These are phyloP conservation scores for Trypanosoma theileri DNA, from an alignment of 208 protist species.

Conservation along the genomic window DNA sequence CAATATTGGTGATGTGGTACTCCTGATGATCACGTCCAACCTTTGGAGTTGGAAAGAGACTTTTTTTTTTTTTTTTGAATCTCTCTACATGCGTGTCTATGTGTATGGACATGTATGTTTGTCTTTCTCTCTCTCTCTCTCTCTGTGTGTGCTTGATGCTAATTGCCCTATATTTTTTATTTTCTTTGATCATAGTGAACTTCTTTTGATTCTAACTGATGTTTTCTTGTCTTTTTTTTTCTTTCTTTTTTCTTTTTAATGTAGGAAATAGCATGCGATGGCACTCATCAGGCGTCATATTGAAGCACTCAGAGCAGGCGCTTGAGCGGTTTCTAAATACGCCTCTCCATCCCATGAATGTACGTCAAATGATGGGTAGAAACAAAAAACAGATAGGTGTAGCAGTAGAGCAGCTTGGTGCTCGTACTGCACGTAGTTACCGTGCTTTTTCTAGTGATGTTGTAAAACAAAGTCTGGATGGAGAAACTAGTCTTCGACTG, in stretches of 20 bases:
- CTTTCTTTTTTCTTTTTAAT: constrained; percentile 15
- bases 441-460: constrained; percentile 49
- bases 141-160: no score
- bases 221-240: constrained; percentile 8
- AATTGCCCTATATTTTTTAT: no score
- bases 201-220: constrained; percentile 9
- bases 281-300: constrained; percentile 1
- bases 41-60: no score
- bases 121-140: neutral
- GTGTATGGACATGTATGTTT: neutral
- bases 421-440: constrained; percentile 75
- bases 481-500: constrained; percentile 48
- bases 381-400: constrained; percentile 29
- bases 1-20: neutral
- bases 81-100: no score
- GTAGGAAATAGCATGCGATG: constrained; percentile 31
- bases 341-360: constrained; percentile 46
- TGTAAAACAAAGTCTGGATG: constrained; percentile 36
- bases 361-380: constrained; percentile 34
- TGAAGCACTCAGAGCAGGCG: neutral
- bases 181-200: neutral
- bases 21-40: neutral
- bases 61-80: neutral
- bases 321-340: constrained; percentile 47
- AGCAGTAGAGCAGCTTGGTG: constrained; percentile 52